These are phyloP conservation scores for Dacryopinax primogenitus DNA, from an alignment of 768 basidiomycete species.

Conservation along the genomic window DNA sequence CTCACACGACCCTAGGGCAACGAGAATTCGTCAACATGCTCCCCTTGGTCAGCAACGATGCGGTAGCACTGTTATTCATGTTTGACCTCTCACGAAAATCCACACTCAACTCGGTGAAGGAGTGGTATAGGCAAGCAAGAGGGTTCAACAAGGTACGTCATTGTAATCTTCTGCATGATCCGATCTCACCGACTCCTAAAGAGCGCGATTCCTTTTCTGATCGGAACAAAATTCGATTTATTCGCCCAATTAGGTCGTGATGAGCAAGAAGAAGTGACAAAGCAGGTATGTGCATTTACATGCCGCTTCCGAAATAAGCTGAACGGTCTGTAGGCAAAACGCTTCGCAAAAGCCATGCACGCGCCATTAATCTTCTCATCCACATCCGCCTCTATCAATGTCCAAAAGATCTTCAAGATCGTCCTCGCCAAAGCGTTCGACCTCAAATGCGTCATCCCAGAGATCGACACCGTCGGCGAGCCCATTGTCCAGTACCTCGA, in stretches of 20 bases:
- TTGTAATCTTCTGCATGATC: background rate
- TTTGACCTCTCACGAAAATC: slow-evolving; percentile 96
- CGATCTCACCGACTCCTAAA: slow-evolving; percentile 25
- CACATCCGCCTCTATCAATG: slow-evolving; percentile 96
- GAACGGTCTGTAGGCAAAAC: slow-evolving; percentile 55
- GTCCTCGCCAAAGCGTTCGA: slow-evolving; percentile 95
- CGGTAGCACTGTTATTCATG: slow-evolving; percentile 99
- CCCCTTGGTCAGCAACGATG: slow-evolving; percentile 95
- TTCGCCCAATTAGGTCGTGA: slow-evolving; percentile 92
- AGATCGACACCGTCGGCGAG: slow-evolving; percentile 93
- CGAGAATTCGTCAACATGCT: slow-evolving; percentile 99
- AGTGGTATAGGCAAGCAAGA: slow-evolving; percentile 98
- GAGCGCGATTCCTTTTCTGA: slow-evolving; percentile 97
- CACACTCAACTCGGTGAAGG: slow-evolving; percentile 95
- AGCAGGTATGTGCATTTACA: slow-evolving; percentile 49
- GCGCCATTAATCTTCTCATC: slow-evolving; percentile 99
- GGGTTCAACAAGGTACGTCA: slow-evolving; percentile 90
- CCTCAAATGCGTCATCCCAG: slow-evolving; percentile 95
- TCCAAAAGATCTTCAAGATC: slow-evolving; percentile 99
- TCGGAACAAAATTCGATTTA: slow-evolving; percentile 97
- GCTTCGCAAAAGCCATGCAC: slow-evolving; percentile 98
- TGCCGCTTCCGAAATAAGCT: background rate
- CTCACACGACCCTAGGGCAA: slow-evolving; percentile 37
- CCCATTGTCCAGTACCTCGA: slow-evolving; percentile 91
- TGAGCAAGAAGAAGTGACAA: slow-evolving; percentile 98